Percentiles rank a stretch among this genome's conserved stretches.
Conservation (phyloP, 2,329 filamentous ascomycete species). For the Gremmenia infestans region DNA sequence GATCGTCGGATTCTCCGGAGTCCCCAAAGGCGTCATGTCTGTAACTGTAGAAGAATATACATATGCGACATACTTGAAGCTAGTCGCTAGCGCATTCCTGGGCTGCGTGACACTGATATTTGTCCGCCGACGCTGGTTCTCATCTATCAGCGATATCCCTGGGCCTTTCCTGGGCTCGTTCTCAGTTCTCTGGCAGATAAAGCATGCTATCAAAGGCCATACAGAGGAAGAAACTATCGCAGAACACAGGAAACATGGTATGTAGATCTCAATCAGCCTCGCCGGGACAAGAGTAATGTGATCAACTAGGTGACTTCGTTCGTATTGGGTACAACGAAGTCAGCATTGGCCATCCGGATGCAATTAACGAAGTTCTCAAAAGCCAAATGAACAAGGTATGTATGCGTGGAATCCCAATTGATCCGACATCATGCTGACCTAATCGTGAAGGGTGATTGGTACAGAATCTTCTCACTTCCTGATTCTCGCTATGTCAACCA, state of each 20-base stretch:
- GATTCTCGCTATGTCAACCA: constrained; percentile 37
- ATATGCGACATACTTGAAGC: neutral
- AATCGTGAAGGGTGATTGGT: constrained; percentile 29
- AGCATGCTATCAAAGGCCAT: constrained; percentile 34
- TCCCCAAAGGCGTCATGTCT: neutral
- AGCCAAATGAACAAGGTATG: constrained; percentile 32
- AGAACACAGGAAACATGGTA: constrained; percentile 37
- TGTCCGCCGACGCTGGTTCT: constrained; percentile 1
- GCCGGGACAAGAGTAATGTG: neutral
- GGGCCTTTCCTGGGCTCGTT: constrained; percentile 39
- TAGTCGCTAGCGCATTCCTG: neutral
- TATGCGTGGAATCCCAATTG: neutral
- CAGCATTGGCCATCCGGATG: constrained; percentile 38
- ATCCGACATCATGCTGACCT: neutral
- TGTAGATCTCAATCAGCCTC: neutral
- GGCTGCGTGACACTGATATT: neutral
- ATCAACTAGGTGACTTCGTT: constrained; percentile 34
- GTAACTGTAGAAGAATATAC: neutral
- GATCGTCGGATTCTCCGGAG: no score
- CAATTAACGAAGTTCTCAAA: constrained; percentile 34
- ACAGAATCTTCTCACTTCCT: constrained; percentile 35
- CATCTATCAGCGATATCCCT: constrained; percentile 34
- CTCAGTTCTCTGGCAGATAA: constrained; percentile 36
- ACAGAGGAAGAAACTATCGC: constrained; percentile 33
- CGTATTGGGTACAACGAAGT: constrained; percentile 41